These are phyloP conservation scores for Anacardium occidentale DNA, from an alignment of 345 rosid species.

Conservation along the genomic window DNA sequence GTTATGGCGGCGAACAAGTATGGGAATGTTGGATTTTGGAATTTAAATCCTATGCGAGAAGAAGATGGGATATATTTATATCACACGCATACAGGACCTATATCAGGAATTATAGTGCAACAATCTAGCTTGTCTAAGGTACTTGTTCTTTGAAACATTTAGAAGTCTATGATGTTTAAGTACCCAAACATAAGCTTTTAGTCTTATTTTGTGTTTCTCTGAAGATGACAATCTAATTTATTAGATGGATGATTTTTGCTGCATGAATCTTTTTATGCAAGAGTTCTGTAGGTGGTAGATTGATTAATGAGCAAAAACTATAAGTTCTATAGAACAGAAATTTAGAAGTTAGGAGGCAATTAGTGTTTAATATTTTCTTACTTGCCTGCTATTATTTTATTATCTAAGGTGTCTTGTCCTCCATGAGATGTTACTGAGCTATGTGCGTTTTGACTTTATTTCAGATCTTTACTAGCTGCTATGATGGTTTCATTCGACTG, in stretches of 20 bases:
- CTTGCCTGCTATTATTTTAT: background rate
- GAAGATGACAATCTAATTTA: no score
- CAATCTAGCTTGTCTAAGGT: conserved; percentile 64
- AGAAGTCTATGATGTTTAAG: background rate
- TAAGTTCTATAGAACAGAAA: no score
- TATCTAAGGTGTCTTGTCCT: background rate
- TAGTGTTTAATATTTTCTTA: background rate
- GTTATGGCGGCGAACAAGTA: conserved; percentile 60
- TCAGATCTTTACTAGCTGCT: conserved; percentile 64
- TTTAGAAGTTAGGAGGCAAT: background rate
- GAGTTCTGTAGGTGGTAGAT: no score
- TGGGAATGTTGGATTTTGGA: conserved; percentile 81
- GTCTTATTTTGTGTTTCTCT: no score
- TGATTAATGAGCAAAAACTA: no score
- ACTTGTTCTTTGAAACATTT: conserved; percentile 10
- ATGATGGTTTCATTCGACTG: conserved; percentile 64
- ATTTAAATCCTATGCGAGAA: conserved; percentile 40
- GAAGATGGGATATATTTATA: conserved; percentile 60
- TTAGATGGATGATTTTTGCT: no score
- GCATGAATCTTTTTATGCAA: no score
- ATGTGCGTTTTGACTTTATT: conserved; percentile 16
- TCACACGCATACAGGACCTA: conserved; percentile 50
- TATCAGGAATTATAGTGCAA: conserved; percentile 63
- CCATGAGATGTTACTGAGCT: background rate
- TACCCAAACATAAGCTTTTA: no score